A percentile compares a stretch with the other conserved stretches of the same genome.
These are phyloP conservation scores for Pulveroboletus ravenelii DNA, from an alignment of 768 basidiomycete genomes.

Conservation along the genomic window DNA sequence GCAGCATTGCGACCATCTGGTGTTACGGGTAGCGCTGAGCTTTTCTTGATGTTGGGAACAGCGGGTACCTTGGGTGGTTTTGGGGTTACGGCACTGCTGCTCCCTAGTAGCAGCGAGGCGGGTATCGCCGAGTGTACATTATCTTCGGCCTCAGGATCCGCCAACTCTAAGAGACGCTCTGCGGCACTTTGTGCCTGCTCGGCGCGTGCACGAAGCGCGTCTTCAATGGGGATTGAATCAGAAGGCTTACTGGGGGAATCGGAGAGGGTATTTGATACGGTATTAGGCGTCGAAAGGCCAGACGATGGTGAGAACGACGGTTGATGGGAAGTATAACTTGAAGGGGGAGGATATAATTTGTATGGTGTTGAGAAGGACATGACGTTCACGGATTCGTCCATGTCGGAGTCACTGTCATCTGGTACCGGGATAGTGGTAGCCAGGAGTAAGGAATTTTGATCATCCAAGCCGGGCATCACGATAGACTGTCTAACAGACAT, in stretches of 20 bases:
- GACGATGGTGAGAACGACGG: constrained; percentile 55
- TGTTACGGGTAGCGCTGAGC: constrained; percentile 48
- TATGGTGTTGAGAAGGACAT: constrained; percentile 73
- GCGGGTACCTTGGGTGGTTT: constrained; percentile 36
- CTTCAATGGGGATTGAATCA: constrained; percentile 60
- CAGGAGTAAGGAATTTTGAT: constrained; percentile 62
- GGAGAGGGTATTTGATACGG: constrained; percentile 57
- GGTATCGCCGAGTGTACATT: constrained; percentile 51
- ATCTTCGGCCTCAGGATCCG: constrained; percentile 69
- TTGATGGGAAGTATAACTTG: constrained; percentile 37
- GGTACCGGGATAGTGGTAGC: constrained; percentile 75
- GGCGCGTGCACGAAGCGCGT: constrained; percentile 80
- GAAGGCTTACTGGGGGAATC: constrained; percentile 45
- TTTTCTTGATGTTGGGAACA: constrained; percentile 32
- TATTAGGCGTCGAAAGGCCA: constrained; percentile 42
- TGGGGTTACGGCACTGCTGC: constrained; percentile 32
- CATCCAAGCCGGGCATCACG: constrained; percentile 37
- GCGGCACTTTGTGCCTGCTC: constrained; percentile 94
- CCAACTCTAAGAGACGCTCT: constrained; percentile 79
- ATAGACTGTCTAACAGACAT: constrained; percentile 44
- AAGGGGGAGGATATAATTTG: constrained; percentile 42
- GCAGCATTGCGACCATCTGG: constrained; percentile 55
- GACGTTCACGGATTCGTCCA: constrained; percentile 50
- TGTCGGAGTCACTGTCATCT: constrained; percentile 67
- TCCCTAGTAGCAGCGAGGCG: constrained; percentile 46